Conservation (phyloP, 768 basidiomycete genomes). For the Mycena leptocephala region DNA sequence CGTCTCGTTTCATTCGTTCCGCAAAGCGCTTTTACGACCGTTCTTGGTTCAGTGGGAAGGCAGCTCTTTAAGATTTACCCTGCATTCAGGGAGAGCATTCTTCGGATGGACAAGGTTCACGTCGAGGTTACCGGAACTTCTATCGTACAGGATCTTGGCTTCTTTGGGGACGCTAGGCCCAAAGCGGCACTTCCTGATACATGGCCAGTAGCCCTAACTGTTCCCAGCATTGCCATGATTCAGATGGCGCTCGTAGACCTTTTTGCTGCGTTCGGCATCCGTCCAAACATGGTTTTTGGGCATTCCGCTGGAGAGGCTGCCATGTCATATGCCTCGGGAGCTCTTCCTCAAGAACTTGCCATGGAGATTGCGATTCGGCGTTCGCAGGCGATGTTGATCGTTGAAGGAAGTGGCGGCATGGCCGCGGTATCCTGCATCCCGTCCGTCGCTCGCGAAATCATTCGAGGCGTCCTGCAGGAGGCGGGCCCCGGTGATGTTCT, state of each 20-base stretch:
- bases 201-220: slow-evolving; percentile 54
- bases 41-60: slow-evolving; percentile 59
- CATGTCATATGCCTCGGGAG: slow-evolving; percentile 60
- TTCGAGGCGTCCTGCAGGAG: slow-evolving; percentile 32
- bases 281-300: slow-evolving; percentile 57
- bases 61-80: slow-evolving; percentile 52
- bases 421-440: slow-evolving; percentile 57
- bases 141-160: slow-evolving; percentile 41
- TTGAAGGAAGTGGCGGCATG: slow-evolving; percentile 59
- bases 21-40: too few species aligned
- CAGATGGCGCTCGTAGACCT: slow-evolving; percentile 64
- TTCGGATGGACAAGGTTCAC: slow-evolving; percentile 56
- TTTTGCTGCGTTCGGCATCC: slow-evolving; percentile 51
- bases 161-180: neutral
- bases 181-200: neutral
- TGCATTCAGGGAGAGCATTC: slow-evolving; percentile 56
- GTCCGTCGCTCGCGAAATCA: slow-evolving; percentile 44
- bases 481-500: slow-evolving; percentile 35
- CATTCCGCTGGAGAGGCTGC: slow-evolving; percentile 66
- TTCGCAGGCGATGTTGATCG: slow-evolving; percentile 50
- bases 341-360: slow-evolving; percentile 54
- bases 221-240: slow-evolving; percentile 59
- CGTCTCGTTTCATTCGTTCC: slow-evolving; percentile 43
- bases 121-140: slow-evolving; percentile 50
- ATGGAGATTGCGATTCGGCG: slow-evolving; percentile 61